These are phyloP conservation scores for Dunaliella sp. DNA, from an alignment of 139 green algal genomes.

Conservation along the genomic window DNA sequence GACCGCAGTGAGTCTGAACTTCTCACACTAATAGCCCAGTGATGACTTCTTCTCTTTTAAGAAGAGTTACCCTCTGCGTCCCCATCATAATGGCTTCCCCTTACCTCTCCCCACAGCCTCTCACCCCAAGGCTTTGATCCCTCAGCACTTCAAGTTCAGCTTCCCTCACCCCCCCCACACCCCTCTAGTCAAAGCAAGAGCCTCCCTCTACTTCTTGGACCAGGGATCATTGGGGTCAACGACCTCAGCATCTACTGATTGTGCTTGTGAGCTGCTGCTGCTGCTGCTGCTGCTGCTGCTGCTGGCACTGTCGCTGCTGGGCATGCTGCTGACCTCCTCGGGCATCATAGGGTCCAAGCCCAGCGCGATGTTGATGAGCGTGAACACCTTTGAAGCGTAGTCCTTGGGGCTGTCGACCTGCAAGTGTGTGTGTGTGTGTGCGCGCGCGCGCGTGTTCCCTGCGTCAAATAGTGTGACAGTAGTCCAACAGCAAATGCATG, in stretches of 20 bases:
- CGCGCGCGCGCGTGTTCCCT: not conserved
- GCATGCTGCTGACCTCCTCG: constrained; percentile 7
- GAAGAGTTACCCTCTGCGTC: not conserved
- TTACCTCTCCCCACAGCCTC: not conserved
- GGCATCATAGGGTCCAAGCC: constrained; percentile 25
- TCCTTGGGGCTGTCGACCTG: constrained; percentile 32
- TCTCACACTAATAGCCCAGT: no score
- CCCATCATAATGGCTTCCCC: not conserved
- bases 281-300: not conserved
- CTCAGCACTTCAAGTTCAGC: not conserved
- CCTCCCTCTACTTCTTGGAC: constrained; percentile 11
- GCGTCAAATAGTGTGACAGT: no score
- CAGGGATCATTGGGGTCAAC: constrained; percentile 30
- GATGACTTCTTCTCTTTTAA: no score
- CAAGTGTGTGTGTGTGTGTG: not conserved
- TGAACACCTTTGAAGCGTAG: constrained; percentile 53
- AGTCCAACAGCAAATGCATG: not conserved
- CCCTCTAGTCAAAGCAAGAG: no score
- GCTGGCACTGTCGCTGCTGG: not conserved
- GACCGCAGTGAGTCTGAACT: no score
- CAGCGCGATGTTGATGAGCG: constrained; percentile 49
- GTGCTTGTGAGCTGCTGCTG: constrained; percentile 10
- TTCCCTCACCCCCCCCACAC: not conserved
- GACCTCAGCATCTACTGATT: constrained; percentile 25
- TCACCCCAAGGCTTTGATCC: not conserved